Evolutionary conservation across 768 basidiomycete genomes (phyloP).

Genomic region (Cantharellus cinnabarinus): DNA sequence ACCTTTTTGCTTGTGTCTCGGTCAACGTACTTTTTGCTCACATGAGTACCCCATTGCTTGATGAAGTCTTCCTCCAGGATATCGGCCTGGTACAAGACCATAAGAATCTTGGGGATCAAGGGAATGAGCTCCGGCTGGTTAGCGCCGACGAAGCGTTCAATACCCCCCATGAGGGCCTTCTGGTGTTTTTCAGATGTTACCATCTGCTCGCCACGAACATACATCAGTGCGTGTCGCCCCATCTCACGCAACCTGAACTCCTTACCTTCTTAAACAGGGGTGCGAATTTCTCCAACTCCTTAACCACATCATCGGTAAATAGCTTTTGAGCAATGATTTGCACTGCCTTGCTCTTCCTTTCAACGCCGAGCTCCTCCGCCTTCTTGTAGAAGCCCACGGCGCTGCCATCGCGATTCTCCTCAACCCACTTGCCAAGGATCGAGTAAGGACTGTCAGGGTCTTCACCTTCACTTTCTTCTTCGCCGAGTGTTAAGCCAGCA

Average conservation of each 20-base stretch:
- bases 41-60: slow-evolving; percentile 85
- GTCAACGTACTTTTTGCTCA: slow-evolving; percentile 91
- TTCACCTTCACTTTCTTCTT: slow-evolving; percentile 75
- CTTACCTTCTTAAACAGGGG: slow-evolving; percentile 59
- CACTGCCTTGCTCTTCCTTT: slow-evolving; percentile 84
- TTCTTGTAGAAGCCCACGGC: slow-evolving; percentile 64
- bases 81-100: slow-evolving; percentile 84
- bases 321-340: slow-evolving; percentile 66
- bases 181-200: slow-evolving; percentile 87
- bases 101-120: slow-evolving; percentile 70
- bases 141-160: slow-evolving; percentile 72
- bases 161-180: slow-evolving; percentile 80
- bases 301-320: slow-evolving; percentile 52
- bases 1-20: slow-evolving; percentile 92
- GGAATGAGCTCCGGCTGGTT: slow-evolving; percentile 49
- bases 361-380: slow-evolving; percentile 76
- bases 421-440: slow-evolving; percentile 66
- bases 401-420: slow-evolving; percentile 37
- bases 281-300: slow-evolving; percentile 43
- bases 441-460: slow-evolving; percentile 69
- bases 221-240: slow-evolving; percentile 3
- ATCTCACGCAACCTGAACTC: background rate
- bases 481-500: slow-evolving; percentile 28
- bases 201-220: slow-evolving; percentile 28
- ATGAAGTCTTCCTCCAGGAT: slow-evolving; percentile 82